Evolutionary conservation across 75 land plant genomes (phyloP).

Genomic region (Cunninghamia lanceolata): DNA sequence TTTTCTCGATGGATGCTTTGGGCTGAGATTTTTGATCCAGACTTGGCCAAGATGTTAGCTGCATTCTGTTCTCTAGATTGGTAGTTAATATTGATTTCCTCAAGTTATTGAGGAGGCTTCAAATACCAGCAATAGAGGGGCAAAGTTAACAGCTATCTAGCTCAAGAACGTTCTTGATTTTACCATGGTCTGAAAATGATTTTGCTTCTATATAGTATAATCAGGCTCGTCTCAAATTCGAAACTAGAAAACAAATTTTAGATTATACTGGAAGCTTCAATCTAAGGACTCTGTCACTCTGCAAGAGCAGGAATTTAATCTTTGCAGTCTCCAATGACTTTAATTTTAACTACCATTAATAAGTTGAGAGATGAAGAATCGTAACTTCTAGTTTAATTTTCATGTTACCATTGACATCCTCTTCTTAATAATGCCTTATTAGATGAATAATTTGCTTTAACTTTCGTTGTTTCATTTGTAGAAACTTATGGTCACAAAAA

Average conservation of each 20-base stretch:
- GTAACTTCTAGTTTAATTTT: background rate
- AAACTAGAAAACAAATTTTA: background rate
- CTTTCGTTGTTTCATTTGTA: conserved; percentile 23
- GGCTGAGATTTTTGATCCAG: too few relatives aligned
- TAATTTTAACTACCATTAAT: background rate
- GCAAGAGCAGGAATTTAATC: background rate
- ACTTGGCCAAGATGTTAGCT: too few relatives aligned
- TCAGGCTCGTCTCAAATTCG: background rate
- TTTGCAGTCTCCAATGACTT: background rate
- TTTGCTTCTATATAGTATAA: background rate
- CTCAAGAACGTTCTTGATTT: too few relatives aligned
- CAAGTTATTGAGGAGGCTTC: too few relatives aligned
- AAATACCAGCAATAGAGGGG: too few relatives aligned
- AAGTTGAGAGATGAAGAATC: background rate
- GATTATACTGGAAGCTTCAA: background rate
- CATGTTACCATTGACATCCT: background rate
- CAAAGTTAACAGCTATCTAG: too few relatives aligned
- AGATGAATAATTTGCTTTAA: background rate
- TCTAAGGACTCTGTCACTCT: background rate
- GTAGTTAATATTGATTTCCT: too few relatives aligned
- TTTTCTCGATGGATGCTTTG: too few relatives aligned
- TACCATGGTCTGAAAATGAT: too few relatives aligned
- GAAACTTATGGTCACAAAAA: conserved; percentile 82
- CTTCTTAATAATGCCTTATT: background rate
- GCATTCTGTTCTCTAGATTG: too few relatives aligned